Evolutionary conservation across 345 rosid species (phyloP), one percentile per base, ranked within the genome.

Genomic region (Kernera saxatilis): DNA sequence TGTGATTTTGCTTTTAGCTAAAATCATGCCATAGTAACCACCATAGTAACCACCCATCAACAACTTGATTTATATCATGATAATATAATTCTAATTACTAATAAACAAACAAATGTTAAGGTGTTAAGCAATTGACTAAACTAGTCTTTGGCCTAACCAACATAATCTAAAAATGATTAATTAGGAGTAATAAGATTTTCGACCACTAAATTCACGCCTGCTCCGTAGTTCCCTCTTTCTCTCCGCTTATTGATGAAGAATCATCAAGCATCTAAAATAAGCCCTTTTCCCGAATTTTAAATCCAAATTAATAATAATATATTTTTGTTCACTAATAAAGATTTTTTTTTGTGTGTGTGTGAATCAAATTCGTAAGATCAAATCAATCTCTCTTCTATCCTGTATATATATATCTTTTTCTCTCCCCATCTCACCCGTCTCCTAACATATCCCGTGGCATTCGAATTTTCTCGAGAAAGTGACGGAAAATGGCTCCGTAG

Each of bases 391-490:
- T n/a, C 18, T 46, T 41, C 19, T 52, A 14, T 19, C 11, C n/a
- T 53, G n/a, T 66, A 51, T 36, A 73, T 57, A 53, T 25, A 65
- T 8, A 61, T 11, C 37, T 46, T 5, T 39, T 23, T 44, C 3
- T 68, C 78, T 58, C 30, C 32, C 3, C 5, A 27, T 59, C 74
- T 51, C 45, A 46, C 18, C 21, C 5, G n/a, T 73, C 40, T 37
- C 44, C 6, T 3, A 39, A 36, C 59, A 35, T 36, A 67, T 23
- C 40, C 15, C 21, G 57, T 61, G 64, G 15, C 64, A 69, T 69
- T 75, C 70, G 74, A 69, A 52, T 52, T 61, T 75, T 75, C 79
- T 54, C 70, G 74, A 75, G 79, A 75, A 75, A 75, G 37, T 27
- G 74, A 53, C 64, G 59, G 65, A 62, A 68, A 68, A 75, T 75